Evolutionary conservation across 2,329 filamentous ascomycete species (phyloP).

Genomic region (Venturia oleaginea): DNA sequence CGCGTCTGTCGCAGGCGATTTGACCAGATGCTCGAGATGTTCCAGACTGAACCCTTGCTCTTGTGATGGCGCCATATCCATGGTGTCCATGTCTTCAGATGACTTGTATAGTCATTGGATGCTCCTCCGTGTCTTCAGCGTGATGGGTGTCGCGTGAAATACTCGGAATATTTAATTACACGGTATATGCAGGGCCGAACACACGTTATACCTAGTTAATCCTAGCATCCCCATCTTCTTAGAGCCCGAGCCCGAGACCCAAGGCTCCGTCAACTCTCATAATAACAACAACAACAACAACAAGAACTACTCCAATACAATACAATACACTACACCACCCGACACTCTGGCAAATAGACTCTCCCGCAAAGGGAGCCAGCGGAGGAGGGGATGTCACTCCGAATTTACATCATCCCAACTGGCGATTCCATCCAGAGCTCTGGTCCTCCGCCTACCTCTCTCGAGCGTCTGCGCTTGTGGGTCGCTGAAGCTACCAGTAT

Average conservation of each 20-base stretch:
- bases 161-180: neutral
- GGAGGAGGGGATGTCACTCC: conserved; percentile 59
- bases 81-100: neutral
- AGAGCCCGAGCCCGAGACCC: neutral
- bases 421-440: conserved; percentile 64
- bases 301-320: neutral
- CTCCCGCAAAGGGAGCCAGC: neutral
- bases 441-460: conserved; percentile 66
- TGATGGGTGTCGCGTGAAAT: conserved; percentile 2
- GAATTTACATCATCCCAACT: conserved; percentile 87
- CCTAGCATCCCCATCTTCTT: neutral
- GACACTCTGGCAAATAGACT: neutral
- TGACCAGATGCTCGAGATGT: conserved; percentile 29
- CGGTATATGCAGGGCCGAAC: neutral
- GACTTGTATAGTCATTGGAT: neutral
- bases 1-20: conserved; percentile 36
- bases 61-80: neutral
- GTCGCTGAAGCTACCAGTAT: conserved; percentile 68
- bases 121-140: neutral
- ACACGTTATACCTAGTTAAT: neutral
- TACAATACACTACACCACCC: neutral
- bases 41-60: conserved; percentile 17
- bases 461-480: conserved; percentile 80
- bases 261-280: neutral
- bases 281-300: neutral